These are phyloP conservation scores for Serendipita vermifera DNA, from an alignment of 768 basidiomycete species.

Conservation along the genomic window DNA sequence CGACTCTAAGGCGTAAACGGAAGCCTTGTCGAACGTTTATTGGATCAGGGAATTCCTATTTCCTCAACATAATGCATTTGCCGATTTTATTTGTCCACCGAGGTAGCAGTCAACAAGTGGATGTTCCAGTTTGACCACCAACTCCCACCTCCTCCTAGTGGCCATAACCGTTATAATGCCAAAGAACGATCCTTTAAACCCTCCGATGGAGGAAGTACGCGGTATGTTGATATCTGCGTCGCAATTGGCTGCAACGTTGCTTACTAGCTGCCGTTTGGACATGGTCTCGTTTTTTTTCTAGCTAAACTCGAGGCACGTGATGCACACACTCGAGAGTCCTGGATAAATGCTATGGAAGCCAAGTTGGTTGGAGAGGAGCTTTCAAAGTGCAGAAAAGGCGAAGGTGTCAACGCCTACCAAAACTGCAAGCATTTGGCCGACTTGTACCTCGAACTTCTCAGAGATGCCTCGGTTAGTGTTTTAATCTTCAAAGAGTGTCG, in stretches of 20 bases:
- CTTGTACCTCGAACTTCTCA: conserved; percentile 66
- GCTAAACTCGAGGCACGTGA: conserved; percentile 36
- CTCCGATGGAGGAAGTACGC: not conserved
- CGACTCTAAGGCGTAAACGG: too few species aligned
- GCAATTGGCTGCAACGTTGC: too few species aligned
- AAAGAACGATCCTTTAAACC: not conserved
- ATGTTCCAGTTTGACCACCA: too few species aligned
- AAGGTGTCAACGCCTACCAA: conserved; percentile 87
- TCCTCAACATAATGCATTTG: too few species aligned
- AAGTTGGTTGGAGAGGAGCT: conserved; percentile 81
- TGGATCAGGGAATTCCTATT: too few species aligned
- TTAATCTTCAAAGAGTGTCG: not conserved
- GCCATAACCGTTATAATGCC: too few species aligned
- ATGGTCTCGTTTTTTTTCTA: conserved; percentile 1
- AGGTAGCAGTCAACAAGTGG: too few species aligned
- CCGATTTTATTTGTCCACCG: too few species aligned
- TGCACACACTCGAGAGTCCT: conserved; percentile 71
- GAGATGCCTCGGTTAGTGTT: conserved; percentile 61
- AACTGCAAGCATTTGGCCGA: conserved; percentile 78
- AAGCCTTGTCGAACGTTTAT: too few species aligned
- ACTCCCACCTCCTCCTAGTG: too few species aligned
- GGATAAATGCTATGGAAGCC: conserved; percentile 89
- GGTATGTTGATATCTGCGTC: not conserved
- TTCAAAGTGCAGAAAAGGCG: conserved; percentile 73
- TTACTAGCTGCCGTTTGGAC: too few species aligned